A percentile compares a stretch with the other conserved stretches of the same genome.
phyloP scores from a whole-genome alignment of 805 yeast species.

The Nakazawaea anatomiae region DNA sequence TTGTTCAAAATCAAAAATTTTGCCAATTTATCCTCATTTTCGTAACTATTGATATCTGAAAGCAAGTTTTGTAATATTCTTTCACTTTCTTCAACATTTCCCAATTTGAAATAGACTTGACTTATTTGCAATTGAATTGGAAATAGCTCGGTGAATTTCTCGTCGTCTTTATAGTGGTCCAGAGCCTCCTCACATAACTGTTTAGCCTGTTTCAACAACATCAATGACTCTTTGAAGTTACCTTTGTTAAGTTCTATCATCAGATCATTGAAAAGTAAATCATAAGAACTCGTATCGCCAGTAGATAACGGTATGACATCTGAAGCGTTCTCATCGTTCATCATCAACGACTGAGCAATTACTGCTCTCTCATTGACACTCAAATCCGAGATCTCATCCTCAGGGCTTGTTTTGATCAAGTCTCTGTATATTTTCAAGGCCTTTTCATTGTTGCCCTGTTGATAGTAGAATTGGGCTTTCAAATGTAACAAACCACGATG shows the following conservation, averaged over 20 bases:
- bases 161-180: slow-evolving; percentile 37
- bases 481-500: slow-evolving; percentile 40
- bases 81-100: slow-evolving; percentile 28
- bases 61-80: slow-evolving; percentile 29
- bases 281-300: slow-evolving; percentile 35
- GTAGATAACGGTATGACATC: slow-evolving; percentile 6
- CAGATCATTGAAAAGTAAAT: slow-evolving; percentile 55
- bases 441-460: slow-evolving; percentile 36
- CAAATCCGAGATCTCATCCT: slow-evolving; percentile 45
- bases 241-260: slow-evolving; percentile 39
- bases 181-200: slow-evolving; percentile 31
- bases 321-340: slow-evolving; percentile 14
- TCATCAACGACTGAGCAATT: slow-evolving; percentile 39
- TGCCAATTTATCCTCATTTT: slow-evolving; percentile 29
- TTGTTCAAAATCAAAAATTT: slow-evolving; percentile 41
- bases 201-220: slow-evolving; percentile 39
- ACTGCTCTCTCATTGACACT: slow-evolving; percentile 64
- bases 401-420: slow-evolving; percentile 27
- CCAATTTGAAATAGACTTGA: slow-evolving; percentile 37
- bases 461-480: slow-evolving; percentile 47
- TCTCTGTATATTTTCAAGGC: slow-evolving; percentile 43
- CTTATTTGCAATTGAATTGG: slow-evolving; percentile 61
- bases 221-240: slow-evolving; percentile 33
- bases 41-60: slow-evolving; percentile 20
- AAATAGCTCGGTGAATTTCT: slow-evolving; percentile 43